These are phyloP conservation scores for Pseudoperonospora humuli DNA, from an alignment of 352 stramenopile genomes.

Conservation along the genomic window DNA sequence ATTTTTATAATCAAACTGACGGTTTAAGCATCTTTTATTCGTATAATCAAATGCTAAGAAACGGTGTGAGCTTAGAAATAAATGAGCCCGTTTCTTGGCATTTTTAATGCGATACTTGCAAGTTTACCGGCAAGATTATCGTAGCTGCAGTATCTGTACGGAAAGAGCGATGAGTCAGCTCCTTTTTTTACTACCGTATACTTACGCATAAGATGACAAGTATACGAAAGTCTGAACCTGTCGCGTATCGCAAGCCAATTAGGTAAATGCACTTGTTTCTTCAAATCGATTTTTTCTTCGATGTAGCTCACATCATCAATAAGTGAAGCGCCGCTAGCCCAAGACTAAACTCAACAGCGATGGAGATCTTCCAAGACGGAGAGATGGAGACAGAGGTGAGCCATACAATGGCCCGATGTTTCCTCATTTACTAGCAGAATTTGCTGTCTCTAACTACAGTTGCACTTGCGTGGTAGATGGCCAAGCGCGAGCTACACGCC, in stretches of 20 bases:
- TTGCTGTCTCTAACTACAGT: conserved; percentile 1
- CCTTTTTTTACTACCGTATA: no score
- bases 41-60: background rate
- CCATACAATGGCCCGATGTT: background rate
- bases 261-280: no score
- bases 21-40: background rate
- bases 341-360: no score
- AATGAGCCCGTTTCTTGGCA: background rate
- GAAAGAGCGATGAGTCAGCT: no score
- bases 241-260: no score
- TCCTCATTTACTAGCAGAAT: background rate
- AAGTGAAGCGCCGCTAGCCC: no score
- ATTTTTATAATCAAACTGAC: background rate
- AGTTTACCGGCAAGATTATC: no score
- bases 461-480: conserved; percentile 33
- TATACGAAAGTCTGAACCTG: no score
- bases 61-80: background rate
- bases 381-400: conserved; percentile 70
- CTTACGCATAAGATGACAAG: no score
- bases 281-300: no score
- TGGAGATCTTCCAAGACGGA: conserved; percentile 79
- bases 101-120: background rate
- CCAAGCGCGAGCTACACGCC: conserved; percentile 44
- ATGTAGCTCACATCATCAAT: no score
- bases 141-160: no score